Evolutionary conservation across 129 eudicot species (phyloP), one percentile per base, ranked within the genome.

Genomic region (Ambrosia artemisiifolia): DNA sequence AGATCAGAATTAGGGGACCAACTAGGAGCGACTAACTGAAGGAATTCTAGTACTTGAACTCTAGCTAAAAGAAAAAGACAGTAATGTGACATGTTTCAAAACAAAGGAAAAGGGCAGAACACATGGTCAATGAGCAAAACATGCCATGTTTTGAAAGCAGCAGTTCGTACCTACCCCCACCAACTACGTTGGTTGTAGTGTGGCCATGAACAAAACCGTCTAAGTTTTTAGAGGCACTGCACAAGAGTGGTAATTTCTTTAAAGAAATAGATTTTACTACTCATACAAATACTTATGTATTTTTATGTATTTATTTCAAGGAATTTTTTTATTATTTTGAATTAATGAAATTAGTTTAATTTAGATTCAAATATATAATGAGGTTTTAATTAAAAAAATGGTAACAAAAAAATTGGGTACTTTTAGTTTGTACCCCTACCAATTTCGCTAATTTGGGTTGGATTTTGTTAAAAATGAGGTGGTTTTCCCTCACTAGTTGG

Each of bases 41-140:
- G 53, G 1, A 42, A 30, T 70, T 70, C 80, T 66, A 55, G 80
- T 77, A 60, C 36, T 69, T 42, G 63, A 48, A 77, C n/a, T 69
- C 71, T 77, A 48, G 81, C 65, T 75, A 77, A n/a, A 50, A 32
- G 54, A 32, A 77, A 24, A 49, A 36, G 76, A 70, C 71, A 70
- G 24, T 14, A 62, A 18, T 17, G 20, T 13, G 18, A 42, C 57
- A 63, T 50, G 42, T 64, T 6, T 6, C n/a, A 4, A 47, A 70
- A 62, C 76, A 70, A 78, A 12, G 18, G 70, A 40, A 78, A 78
- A 70, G 42, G 50, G 67, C 60, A 70, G 28, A 78, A 50, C 38
- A 63, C 49, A 56, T 56, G 68, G 42, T 66, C 57, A 36, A 56
- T 56, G 68, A 54, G 55, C 57, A 32, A 3, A 32, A 76, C 63